Evolutionary conservation across 2,329 filamentous ascomycete genomes (phyloP), one percentile per base, ranked within the genome.

Genomic region (Monosporascus sp.): DNA sequence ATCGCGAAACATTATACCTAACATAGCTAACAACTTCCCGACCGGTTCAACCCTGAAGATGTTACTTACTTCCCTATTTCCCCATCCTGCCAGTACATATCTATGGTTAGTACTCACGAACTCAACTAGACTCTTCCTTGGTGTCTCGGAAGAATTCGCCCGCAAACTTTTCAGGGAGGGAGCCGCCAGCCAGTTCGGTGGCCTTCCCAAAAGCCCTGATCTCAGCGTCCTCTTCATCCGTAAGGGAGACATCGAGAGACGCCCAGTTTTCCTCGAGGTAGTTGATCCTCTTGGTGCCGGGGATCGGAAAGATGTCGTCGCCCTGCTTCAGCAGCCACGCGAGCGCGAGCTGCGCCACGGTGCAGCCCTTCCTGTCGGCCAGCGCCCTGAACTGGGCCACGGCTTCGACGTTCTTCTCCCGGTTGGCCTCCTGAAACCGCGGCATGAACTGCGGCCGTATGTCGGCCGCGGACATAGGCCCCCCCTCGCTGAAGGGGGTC

Each of bases 261-360:
- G 39, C 62, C 46, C 60, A 60, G 48, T 72, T 72, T 55, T 71
- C 63, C 51, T 72, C 67, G 31, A 73, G 52, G 49, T 68, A 69
- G 55, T 65, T 61, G 20, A 69, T 54, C 47, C 59, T 67, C 60
- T 68, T 72, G 1, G 70, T 73, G 1, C 69, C 70, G 8, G 66
- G 72, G 37, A 76, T 74, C 11, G 68, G 64, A n/a, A 72, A 56
- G 20, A 72, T 67, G 49, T 73, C 67, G 8, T 70, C 65, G 2
- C 76, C 78, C 54, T 80, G 76, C 24, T 70, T 68, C 47, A 75
- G 64, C 37, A 83, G 66, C 82, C 82, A 86, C 2, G 77, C 78
- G 27, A 86, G 62, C 1, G 78, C 79, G 24, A 85, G 68, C 68
- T 85, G 81, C 1, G 71, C 70, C 2, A 73, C 56, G 0, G 78